These are phyloP conservation scores for Fusarium pseudonygamai DNA, from an alignment of 2,329 filamentous ascomycete species.

Conservation along the genomic window DNA sequence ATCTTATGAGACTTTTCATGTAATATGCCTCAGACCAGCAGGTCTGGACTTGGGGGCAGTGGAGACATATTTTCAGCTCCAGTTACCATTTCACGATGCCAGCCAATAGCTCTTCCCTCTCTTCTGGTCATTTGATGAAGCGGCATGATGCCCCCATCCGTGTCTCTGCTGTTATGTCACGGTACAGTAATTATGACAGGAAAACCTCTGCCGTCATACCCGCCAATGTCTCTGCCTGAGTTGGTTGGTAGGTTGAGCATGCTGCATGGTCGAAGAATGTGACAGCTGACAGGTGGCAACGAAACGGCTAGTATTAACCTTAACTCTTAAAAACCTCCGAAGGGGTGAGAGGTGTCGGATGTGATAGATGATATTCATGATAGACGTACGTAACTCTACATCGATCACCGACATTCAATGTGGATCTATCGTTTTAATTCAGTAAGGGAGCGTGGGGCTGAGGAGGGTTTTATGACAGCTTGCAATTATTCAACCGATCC, in stretches of 20 bases:
- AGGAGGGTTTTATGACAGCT: neutral
- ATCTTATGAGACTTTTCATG: no score
- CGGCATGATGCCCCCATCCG: fast-evolving
- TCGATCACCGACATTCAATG: neutral
- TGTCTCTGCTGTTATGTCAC: no score
- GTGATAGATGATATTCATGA: neutral
- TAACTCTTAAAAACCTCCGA: neutral
- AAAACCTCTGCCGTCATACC: neutral
- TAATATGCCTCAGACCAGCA: neutral
- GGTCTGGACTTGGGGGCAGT: neutral
- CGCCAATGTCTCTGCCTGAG: neutral
- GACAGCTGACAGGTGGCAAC: neutral
- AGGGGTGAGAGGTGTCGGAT: neutral
- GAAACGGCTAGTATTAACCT: neutral
- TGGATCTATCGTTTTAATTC: neutral
- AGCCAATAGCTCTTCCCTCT: no score
- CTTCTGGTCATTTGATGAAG: neutral
- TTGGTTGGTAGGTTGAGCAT: neutral
- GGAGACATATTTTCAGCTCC: neutral
- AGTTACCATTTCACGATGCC: fast-evolving
- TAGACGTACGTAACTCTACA: neutral
- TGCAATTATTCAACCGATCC: neutral
- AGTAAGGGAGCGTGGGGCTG: neutral
- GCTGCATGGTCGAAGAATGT: neutral
- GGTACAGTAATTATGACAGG: neutral